These are phyloP conservation scores for Xylaria telfairii DNA, from an alignment of 495 filamentous ascomycete genomes.

Conservation along the genomic window DNA sequence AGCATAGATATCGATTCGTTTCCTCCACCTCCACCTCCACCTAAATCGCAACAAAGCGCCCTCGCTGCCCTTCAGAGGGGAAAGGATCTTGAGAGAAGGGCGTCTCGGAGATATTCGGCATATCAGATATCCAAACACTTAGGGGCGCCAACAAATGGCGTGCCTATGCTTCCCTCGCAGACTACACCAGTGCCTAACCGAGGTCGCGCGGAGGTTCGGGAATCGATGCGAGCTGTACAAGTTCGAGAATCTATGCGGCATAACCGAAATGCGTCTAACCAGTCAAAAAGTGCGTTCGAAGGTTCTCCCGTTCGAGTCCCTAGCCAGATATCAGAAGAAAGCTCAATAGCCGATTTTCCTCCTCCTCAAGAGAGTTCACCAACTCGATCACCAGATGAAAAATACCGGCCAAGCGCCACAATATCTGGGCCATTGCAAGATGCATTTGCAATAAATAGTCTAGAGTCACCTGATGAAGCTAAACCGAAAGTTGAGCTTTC, in stretches of 20 bases:
- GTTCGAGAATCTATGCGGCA: conserved; percentile 72
- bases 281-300: conserved; percentile 42
- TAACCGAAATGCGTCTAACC: conserved; percentile 58
- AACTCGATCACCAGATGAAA: conserved; percentile 66
- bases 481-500: conserved; percentile 32
- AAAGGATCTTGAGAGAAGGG: conserved; percentile 89
- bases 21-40: conserved; percentile 73
- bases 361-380: conserved; percentile 53
- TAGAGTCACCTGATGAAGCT: conserved; percentile 39
- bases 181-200: conserved; percentile 88
- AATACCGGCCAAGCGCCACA: conserved; percentile 57
- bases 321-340: conserved; percentile 71
- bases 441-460: conserved; percentile 40
- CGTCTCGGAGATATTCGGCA: conserved; percentile 88
- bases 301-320: conserved; percentile 69
- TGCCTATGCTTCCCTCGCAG: conserved; percentile 85
- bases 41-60: conserved; percentile 86
- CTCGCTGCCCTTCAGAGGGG: conserved; percentile 88
- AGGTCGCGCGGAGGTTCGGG: conserved; percentile 78
- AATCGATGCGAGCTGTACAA: conserved; percentile 92
- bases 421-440: conserved; percentile 57
- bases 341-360: conserved; percentile 46
- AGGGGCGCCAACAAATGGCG: conserved; percentile 77
- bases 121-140: conserved; percentile 96
- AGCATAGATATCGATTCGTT: conserved; percentile 60